Evolutionary conservation across 129 eudicot species (phyloP).

Genomic region (Flaveria robusta): DNA sequence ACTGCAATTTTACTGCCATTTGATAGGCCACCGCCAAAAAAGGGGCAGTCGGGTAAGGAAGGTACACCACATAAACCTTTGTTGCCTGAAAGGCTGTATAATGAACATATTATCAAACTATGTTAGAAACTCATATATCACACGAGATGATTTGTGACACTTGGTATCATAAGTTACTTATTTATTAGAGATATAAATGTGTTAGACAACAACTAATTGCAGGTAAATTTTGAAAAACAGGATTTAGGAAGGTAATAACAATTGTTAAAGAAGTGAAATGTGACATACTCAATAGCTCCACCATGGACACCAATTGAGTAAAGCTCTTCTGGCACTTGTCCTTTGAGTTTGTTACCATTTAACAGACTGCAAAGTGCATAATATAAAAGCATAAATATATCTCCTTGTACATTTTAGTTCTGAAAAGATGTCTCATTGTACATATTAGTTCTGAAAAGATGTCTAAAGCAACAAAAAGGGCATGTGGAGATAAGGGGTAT

Average conservation of each 20-base stretch:
- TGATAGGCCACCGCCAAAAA: constrained; percentile 76
- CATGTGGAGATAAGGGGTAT: constrained; percentile 19
- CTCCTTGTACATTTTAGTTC: neutral
- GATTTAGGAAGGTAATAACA: neutral
- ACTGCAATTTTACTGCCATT: constrained; percentile 74
- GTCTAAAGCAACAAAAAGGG: constrained; percentile 9
- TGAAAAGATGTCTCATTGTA: too few relatives aligned
- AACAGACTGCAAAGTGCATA: constrained; percentile 56
- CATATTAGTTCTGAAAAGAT: neutral
- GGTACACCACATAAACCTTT: constrained; percentile 95
- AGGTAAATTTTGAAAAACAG: neutral
- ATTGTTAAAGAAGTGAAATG: neutral
- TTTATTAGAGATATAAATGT: neutral
- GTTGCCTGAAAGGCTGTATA: constrained; percentile 78
- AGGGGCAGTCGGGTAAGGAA: constrained; percentile 75
- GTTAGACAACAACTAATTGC: neutral
- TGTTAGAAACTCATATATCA: too few relatives aligned
- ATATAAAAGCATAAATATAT: constrained; percentile 11
- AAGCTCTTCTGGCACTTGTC: constrained; percentile 90
- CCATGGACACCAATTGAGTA: constrained; percentile 96
- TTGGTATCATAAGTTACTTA: too few relatives aligned
- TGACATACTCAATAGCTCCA: constrained; percentile 94
- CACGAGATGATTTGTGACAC: too few relatives aligned
- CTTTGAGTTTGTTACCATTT: constrained; percentile 77
- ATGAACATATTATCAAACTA: neutral